Conservation (phyloP, 1,139 yeast genomes). For the Pichia sp. region DNA sequence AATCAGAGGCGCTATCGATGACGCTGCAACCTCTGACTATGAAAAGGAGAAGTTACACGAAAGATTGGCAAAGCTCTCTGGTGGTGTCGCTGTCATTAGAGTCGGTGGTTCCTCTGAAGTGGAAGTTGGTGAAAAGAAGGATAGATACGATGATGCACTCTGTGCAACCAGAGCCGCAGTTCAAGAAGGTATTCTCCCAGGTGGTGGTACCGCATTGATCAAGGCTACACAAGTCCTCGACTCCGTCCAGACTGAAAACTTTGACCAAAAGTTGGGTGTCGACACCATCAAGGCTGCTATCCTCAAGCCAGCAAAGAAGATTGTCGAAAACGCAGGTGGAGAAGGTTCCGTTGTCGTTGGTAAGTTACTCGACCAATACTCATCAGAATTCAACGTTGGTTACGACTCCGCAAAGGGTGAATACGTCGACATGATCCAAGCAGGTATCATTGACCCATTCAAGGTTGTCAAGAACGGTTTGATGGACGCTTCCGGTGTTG, state of each 20-base stretch:
- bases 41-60: slow-evolving; percentile 98
- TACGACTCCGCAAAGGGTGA: slow-evolving; percentile 92
- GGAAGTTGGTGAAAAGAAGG: slow-evolving; percentile 99
- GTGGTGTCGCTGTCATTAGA: slow-evolving; percentile 98
- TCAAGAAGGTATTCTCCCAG: slow-evolving; percentile 98
- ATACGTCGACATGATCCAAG: slow-evolving; percentile 92
- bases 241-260: slow-evolving; percentile 76
- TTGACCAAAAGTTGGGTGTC: slow-evolving; percentile 97
- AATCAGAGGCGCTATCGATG: slow-evolving; percentile 78
- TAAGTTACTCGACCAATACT: slow-evolving; percentile 76
- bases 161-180: slow-evolving; percentile 99
- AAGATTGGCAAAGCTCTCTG: slow-evolving; percentile 95
- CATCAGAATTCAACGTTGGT: slow-evolving; percentile 83
- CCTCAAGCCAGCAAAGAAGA: slow-evolving; percentile 94
- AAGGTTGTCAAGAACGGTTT: slow-evolving; percentile 97
- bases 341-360: slow-evolving; percentile 98
- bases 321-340: slow-evolving; percentile 97
- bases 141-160: slow-evolving; percentile 97
- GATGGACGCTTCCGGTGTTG: slow-evolving; percentile 97
- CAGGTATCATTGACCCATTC: slow-evolving; percentile 99
- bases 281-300: slow-evolving; percentile 94
- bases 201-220: slow-evolving; percentile 99
- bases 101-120: slow-evolving; percentile 99
- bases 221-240: slow-evolving; percentile 87
- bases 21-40: slow-evolving; percentile 77